Evolutionary conservation across 352 stramenopile species (phyloP), one percentile per base, ranked within the genome.

Genomic region (Phytopythium kandeliae): DNA sequence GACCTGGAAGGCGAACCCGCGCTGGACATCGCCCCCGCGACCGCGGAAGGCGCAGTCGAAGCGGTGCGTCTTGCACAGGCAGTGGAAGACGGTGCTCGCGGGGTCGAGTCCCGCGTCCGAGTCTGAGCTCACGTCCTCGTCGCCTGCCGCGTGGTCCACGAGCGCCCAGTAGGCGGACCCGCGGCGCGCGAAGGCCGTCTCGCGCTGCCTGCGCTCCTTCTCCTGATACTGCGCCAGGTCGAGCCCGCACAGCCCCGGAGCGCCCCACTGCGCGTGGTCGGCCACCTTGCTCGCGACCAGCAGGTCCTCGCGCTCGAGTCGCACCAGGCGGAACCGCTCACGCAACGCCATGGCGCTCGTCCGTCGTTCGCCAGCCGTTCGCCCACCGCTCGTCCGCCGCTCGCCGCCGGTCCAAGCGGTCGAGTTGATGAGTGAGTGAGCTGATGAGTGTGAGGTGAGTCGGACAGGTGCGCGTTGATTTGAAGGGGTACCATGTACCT

Each of bases 81-180:
- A 83, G 40, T 63, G 65, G 19, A 86, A 55, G 16, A 61, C 21
- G 8, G 63, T 57, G 19, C 55, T 21, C 11, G 46, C 57, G 15
- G 52, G 45, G 16, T 48, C 44, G 3, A 74, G 28, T 3, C 53
- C 45, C 2, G 44, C 56, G 30, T 69, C 55, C 9, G 24, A 26
- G n/a, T 60, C 49, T 13, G 55, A 55, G n/a, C n/a, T n/a, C 19
- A 9, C 48, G 15, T 63, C 48, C 26, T 64, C 63, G 16, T 48
- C 52, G 42, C 58, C 60, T 3, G 45, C 15, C 1, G 19, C 13
- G 8, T 28, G 34, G 21, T 79, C 70, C 15, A 89, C 73, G 3
- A 89, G 63, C 11, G 71, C 78, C 71, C 74, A 89, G 65, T 83
- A 85, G 42, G 84, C 72, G n/a, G 74, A 80, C 2, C 73, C 67